Evolutionary conservation across 352 stramenopile genomes (phyloP).

Genomic region (Phytophthora litchii): DNA sequence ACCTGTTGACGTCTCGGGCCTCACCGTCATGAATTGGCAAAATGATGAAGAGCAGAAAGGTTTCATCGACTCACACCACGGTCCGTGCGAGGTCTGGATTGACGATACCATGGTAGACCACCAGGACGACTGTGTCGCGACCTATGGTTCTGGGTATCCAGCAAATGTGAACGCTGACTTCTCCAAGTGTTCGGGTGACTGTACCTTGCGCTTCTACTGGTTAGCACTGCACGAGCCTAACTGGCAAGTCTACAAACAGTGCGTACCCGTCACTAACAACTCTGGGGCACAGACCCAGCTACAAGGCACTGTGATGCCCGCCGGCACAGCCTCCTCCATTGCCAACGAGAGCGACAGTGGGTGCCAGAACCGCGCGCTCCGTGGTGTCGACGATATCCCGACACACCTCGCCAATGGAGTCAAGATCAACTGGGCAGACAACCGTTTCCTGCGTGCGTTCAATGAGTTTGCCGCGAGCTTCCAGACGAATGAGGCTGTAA

Average conservation of each 20-base stretch:
- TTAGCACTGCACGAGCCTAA: conserved; percentile 43
- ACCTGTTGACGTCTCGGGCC: conserved; percentile 45
- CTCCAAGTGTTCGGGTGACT: conserved; percentile 35
- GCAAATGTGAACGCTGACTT: conserved; percentile 36
- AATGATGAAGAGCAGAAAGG: conserved; percentile 54
- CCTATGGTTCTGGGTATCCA: conserved; percentile 32
- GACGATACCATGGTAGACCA: conserved; percentile 51
- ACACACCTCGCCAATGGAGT: conserved; percentile 25
- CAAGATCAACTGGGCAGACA: conserved; percentile 39
- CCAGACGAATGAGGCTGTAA: conserved; percentile 6
- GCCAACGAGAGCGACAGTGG: conserved; percentile 17
- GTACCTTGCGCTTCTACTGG: conserved; percentile 42
- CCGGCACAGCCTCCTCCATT: conserved; percentile 10
- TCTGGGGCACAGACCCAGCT: conserved; percentile 16
- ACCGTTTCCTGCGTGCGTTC: conserved; percentile 40
- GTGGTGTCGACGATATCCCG: conserved; percentile 22
- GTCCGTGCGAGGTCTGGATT: conserved; percentile 67
- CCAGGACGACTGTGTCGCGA: conserved; percentile 52
- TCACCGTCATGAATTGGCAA: conserved; percentile 49
- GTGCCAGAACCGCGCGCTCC: conserved; percentile 34
- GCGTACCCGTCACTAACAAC: conserved; percentile 36
- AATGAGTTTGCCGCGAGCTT: conserved; percentile 35
- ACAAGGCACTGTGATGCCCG: conserved; percentile 23
- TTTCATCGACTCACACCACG: conserved; percentile 59
- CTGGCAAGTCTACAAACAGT: conserved; percentile 55